Evolutionary conservation across 106 monocot genomes (phyloP), one percentile per base, ranked within the genome.

Genomic region (Agapanthus africanus): DNA sequence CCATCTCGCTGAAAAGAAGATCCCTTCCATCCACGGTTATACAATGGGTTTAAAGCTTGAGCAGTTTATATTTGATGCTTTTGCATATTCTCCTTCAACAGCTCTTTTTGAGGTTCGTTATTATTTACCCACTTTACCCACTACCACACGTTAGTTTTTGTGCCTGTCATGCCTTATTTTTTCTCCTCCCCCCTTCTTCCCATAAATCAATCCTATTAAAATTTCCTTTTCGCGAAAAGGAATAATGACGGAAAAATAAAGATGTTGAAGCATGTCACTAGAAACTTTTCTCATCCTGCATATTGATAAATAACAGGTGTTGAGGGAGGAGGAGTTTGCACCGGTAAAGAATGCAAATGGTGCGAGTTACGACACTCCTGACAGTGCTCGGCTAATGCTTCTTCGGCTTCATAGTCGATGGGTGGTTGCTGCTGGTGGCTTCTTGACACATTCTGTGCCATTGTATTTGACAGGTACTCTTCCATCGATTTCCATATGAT

Each of bases 291-390:
- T 23, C 23, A 40, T 66, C 6, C 19, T 28, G 36, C 25, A 19
- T 31, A 15, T 34, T 70, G 32, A 16, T 14, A 37, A 52, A 23
- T 49, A 59, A 39, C 79, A 99, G 99, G 79, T 93, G 25, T 11
- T 40, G 56, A 70, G 99, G 37, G 99, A 92, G 68, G 99, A 99
- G 74, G 99, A 99, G 65, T 99, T 99, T 81, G 92, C 99, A 40
- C 99, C 99, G 14, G 99, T 99, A 31, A 99, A 99, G 70, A 99
- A 99, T 85, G 90, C 99, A 32, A 99, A 90, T 78, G 99, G 99
- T n/a, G 76, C 92, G 39, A 82, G 65, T 73, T 85, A 99, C 30
- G 76, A 75, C 46, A 75, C 75, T 60, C 75, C 75, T 25, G 75
- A 75, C 50, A 75, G 75, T 42, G 68, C 93, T 39, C 75, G 90